Base-by-base conservation (phyloP, 352 stramenopile genomes). In the Pythium insidiosum region DNA sequence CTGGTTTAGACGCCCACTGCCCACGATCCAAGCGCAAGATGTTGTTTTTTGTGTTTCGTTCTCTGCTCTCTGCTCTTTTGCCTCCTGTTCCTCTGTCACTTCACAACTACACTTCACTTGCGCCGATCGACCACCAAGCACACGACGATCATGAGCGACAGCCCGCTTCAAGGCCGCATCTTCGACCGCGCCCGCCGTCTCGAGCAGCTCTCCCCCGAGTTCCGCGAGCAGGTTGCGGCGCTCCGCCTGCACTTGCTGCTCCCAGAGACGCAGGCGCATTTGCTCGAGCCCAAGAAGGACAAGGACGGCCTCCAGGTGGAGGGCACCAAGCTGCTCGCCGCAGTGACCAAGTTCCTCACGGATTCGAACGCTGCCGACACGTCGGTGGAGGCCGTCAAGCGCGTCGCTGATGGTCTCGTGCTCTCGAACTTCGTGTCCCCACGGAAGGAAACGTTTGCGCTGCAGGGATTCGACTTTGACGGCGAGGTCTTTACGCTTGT, bases 331-430 rank as follows among this genome's bases (percentile, higher is more conserved):
- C 33, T 55, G 22, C 34, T 55, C 31, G 31, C 47, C 31, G 47
- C 39, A 18, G 38, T 44, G 23, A 44, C 24, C 31, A 47, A 47
- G 23, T 49, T 49, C 39, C 25, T 55, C 5, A 26, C 22, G 12
- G 39, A 47, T n/a, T 35, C 47, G 16, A 55, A 45, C n/a, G 41
- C 41, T 26, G 20, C 16, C 19, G 48, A 56, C 35, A 19, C 40
- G 33, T 49, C 48, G 6, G 22, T 41, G 10, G 50, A 51, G 13
- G 43, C 37, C 29, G 50, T 52, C 30, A 49, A 52, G 30, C 45
- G 49, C 24, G 24, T 58, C 30, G 43, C 31, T 19, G 43, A 57
- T 19, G 53, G 42, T 5, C 53, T 62, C 35, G 53, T 62, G 38
- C 50, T 62, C 19, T 37, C 21, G 25, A 47, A 47, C 13, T 53